Conservation (phyloP, 169 alveolate species). For the Theileria orientalis region DNA sequence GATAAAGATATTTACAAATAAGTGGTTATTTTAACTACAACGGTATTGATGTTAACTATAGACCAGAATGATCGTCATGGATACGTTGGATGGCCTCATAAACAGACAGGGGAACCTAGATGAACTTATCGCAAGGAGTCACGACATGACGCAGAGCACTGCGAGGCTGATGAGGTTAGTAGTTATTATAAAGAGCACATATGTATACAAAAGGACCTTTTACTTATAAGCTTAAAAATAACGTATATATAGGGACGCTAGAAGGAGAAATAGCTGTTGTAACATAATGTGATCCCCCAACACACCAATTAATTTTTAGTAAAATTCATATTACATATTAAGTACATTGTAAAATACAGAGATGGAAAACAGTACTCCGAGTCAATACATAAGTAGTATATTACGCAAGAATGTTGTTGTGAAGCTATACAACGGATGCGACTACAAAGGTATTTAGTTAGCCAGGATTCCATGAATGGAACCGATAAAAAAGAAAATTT, state of each 20-base stretch:
- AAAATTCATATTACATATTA: not conserved
- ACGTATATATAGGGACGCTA: conserved; percentile 44
- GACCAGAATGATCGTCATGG: conserved; percentile 64
- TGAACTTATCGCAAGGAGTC: conserved; percentile 67
- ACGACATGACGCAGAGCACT: conserved; percentile 66
- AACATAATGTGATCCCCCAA: conserved; percentile 33
- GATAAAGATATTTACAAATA: too few relatives aligned
- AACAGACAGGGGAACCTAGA: conserved; percentile 63
- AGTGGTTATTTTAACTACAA: not conserved
- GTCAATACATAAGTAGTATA: conserved; percentile 41
- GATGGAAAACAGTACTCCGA: conserved; percentile 50
- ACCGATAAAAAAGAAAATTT: not conserved
- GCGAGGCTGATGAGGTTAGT: conserved; percentile 68
- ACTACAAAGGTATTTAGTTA: conserved; percentile 50
- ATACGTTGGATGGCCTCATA: conserved; percentile 57
- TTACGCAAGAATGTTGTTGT: conserved; percentile 69
- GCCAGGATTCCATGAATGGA: not conserved
- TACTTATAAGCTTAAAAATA: not conserved
- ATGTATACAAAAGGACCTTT: not conserved
- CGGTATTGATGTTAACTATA: not conserved
- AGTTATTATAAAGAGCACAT: not conserved
- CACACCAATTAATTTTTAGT: conserved; percentile 6
- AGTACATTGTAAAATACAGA: too few relatives aligned
- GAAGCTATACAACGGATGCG: conserved; percentile 70
- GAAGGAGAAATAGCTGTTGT: conserved; percentile 62